Base-by-base conservation (phyloP, 1,139 yeast species). In the Kurtzmaniella quercitrusa region DNA sequence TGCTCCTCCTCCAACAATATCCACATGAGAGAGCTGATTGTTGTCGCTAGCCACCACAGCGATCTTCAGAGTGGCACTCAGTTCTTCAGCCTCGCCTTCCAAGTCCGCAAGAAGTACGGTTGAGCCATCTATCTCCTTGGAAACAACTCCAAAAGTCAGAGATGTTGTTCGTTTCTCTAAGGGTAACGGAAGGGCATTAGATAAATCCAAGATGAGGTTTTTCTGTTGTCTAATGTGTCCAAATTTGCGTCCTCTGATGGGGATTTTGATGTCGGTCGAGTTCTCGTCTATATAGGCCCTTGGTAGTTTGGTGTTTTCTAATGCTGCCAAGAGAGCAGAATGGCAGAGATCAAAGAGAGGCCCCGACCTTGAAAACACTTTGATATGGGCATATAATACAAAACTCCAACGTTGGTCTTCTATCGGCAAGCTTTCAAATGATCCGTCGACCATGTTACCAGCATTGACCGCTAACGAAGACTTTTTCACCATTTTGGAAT, bases 81-180 rank as follows among this genome's bases (percentile, higher is more conserved):
- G 57, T 57, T 86, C 91, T 59, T 87, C 95, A 5, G 89, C 84
- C 51, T 84, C 93, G 9, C 93, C 93, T 59, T 85, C 91, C 39
- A 86, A 57, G 54, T 86, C 95, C 1, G 86, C 80, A 44, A 87
- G 60, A 33, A 86, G 56, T 1, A 80, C 68, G 1, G 74, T 55
- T 33, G 57, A 51, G 2, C 47, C 39, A 31, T 62, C 69, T 3
- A 64, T 62, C 37, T 70, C 70, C 15, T 74, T 46, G 21, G 67
- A 70, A 21, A 79, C 73, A 1, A 83, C 66, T 12, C 95, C 95
- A 59, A 80, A 85, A 47, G 84, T 82, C 10, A 87, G 78, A 11
- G 85, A 70, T 50, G 72, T 68, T 4, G 57, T 52, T 3, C 25
- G 27, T 27, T 51, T 47, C 40, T 51, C 55, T 45, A 61, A 58